Base-by-base conservation (phyloP, 2,329 filamentous ascomycete genomes). In the Fusarium transvaalense region DNA sequence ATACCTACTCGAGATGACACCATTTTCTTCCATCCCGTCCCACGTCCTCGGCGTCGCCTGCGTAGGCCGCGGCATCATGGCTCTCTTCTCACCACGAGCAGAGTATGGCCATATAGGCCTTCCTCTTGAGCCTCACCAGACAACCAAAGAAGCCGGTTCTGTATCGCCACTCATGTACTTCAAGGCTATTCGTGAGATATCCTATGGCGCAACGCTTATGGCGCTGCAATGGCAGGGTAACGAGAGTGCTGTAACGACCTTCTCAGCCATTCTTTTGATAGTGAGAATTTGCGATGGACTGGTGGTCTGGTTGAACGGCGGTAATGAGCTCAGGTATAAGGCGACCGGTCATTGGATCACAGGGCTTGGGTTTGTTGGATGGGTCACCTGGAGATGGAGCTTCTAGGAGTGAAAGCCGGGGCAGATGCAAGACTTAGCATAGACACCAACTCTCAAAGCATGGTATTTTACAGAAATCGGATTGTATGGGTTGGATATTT, bases 101-200 rank as follows among this genome's bases (percentile, higher is more conserved):
- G 74, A 76, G 46, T 76, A 76, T 38, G 35, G 56, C 5, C 68
- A 74, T 6, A 47, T 76, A 7, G 74, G 74, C 5, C 63, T 76
- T 12, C 69, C 32, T 1, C 74, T 74, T 1, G 74, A 76, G n/a
- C 31, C 56, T 2, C 7, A 25, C 6, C 25, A 27, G 23, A 7
- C 4, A 13, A 10, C 10, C 10, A 17, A 14, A 6, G 15, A 14
- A 2, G 13, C 8, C 0, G 48, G 64, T 5, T n/a, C 34, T 10
- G 32, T 62, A 10, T 80, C 78, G 23, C 75, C 78, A 3, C 75
- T 79, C 19, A 76, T 80, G 62, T 77, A 77, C 48, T 73, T 79
- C 59, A 79, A 80, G 53, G 77, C 76, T 9, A 68, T 77, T 10
- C 76, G 78, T 4, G 78, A 80, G 57, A 42, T 79, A 5, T 73